Base-by-base conservation (phyloP, 2,329 filamentous ascomycete species). In the Thermoascus crustaceus region DNA sequence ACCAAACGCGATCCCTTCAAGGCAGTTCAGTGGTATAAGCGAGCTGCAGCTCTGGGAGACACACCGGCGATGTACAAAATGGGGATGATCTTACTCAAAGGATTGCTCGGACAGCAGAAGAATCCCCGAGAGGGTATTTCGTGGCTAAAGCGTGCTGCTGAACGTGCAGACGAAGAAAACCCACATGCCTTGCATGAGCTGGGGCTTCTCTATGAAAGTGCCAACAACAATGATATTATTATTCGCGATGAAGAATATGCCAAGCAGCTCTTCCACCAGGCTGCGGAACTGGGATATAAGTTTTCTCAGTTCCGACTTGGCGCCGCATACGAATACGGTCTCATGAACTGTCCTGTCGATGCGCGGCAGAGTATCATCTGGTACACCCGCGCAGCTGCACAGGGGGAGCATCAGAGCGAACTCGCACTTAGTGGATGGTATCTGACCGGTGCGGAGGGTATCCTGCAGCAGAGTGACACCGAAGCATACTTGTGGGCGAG, bases 21-120 rank as follows among this genome's bases (percentile, higher is more conserved):
- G 63, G 89, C 91, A 1, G 88, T 96, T 13, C 89, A 96, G 59
- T 98, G 91, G 91, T 98, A 98, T 62, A 87, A 89, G 58, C 83
- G 88, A 27, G 87, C 91, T 5, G 89, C 91, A 7, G 82, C 82
- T 8, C 71, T 96, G 2, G 89, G 91, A 3, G 89, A 98, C 53
- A 82, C 83, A 2, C 84, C 89, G 0, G 91, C 88, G 19, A 94
- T 96, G 86, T 98, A 95, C 68, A 98, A 98, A 63, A 79, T 96
- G 63, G 91, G 91, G 39, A 94, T 95, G 81, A 94, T 98, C 46
- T 68, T 85, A 42, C 75, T 96, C 36, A 96, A 96, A 61, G 91
- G 89, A 7, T 71, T 96, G 18, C 73, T 98, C n/a, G 88, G 88
- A 3, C 88, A 96, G 56, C 75, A 72, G 16, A 78, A 72, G 53